Evolutionary conservation across 345 rosid genomes (phyloP), one percentile per base, ranked within the genome.

Genomic region (Lepidium africanum): DNA sequence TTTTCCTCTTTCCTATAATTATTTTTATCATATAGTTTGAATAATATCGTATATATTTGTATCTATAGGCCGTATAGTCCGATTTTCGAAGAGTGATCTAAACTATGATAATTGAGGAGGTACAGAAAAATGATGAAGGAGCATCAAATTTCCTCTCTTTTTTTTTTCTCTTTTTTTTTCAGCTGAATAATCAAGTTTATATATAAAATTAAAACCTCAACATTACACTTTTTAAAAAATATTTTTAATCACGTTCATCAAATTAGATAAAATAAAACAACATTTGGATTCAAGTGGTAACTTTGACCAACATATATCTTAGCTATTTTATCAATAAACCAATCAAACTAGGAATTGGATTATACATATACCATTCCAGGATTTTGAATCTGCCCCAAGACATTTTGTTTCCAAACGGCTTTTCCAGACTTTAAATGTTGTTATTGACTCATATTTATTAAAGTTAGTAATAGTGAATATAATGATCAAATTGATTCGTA

Each of bases 331-430:
- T 2, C 7, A 21, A 10, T 12, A 36, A 57, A 14, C 47, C 27
- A 21, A 30, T n/a, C 36, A 33, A 30, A 9, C 6, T 60, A 60
- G 10, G 51, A 50, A 17, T 13, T 13, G 9, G 51, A 17, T 25
- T 51, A 32, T 40, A 27, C 32, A 27, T 5, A 51, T 51, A 51
- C 5, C 41, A 52, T 13, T 54, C 33, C 69, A 63, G 5, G 62
- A 71, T 71, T 62, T 37, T 35, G 10, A 62, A 53, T 62, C 69
- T 25, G 63, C 75, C 75, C 75, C 63, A 27, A 27, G 32, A 27
- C 32, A 27, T 27, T 27, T 27, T 27, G 32, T 27, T 27, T 27
- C 32, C 32, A 27, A 27, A 27, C 32, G 32, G 32, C 32, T 27
- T 27, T 27, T 27, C 72, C 35, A 46, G 69, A 43, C 64, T 63